Conservation (phyloP, 352 stramenopile genomes). For the Aphanomyces cochlioides region DNA sequence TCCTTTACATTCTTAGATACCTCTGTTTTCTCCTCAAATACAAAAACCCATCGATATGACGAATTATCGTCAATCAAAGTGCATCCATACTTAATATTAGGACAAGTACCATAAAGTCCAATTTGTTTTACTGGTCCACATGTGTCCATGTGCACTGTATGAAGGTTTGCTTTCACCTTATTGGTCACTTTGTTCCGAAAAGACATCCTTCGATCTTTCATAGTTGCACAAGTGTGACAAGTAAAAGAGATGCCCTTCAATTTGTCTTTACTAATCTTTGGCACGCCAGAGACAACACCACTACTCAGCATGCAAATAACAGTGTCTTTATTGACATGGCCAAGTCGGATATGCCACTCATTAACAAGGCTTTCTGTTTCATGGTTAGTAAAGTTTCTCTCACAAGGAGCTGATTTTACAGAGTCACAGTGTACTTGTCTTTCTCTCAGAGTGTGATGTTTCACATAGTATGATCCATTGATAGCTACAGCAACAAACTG, state of each 20-base stretch:
- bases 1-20: too few relatives aligned
- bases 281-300: too few relatives aligned
- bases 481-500: not conserved
- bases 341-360: not conserved
- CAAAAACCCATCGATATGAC: too few relatives aligned
- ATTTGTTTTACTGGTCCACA: too few relatives aligned
- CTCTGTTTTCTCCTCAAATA: too few relatives aligned
- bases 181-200: not conserved
- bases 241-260: not conserved
- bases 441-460: not conserved
- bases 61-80: too few relatives aligned
- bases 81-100: too few relatives aligned
- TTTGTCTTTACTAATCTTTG: too few relatives aligned
- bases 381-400: not conserved
- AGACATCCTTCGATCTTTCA: constrained; percentile 1
- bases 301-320: not conserved
- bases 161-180: not conserved
- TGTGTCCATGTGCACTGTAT: constrained; percentile 4
- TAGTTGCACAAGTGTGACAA: not conserved
- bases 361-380: not conserved
- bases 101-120: too few relatives aligned
- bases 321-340: not conserved
- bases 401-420: not conserved
- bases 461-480: not conserved
- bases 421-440: not conserved